phyloP scores from a whole-genome alignment of 768 basidiomycete species.

The Tricholoma terreum region DNA sequence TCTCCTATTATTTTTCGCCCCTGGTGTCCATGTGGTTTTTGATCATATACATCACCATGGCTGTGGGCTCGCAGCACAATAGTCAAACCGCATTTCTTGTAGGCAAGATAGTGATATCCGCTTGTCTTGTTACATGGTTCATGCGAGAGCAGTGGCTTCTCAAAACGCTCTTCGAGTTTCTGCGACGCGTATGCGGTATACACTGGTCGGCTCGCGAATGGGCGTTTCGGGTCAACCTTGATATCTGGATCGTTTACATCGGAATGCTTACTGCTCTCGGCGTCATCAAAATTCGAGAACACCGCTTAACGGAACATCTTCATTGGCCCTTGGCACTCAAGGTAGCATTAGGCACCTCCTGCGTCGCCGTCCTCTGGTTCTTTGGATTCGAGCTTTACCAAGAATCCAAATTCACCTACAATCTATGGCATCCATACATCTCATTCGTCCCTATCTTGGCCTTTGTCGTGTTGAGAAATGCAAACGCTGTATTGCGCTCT shows the following conservation, averaged over 20 bases:
- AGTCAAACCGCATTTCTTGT: conserved; percentile 64
- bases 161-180: conserved; percentile 57
- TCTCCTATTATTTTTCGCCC: conserved; percentile 89
- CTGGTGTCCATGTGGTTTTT: conserved; percentile 90
- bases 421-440: conserved; percentile 78
- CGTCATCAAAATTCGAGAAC: conserved; percentile 72
- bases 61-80: conserved; percentile 69
- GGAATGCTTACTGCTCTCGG: conserved; percentile 80
- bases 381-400: conserved; percentile 77
- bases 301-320: conserved; percentile 64
- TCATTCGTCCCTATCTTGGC: conserved; percentile 79
- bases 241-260: conserved; percentile 84
- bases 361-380: conserved; percentile 66
- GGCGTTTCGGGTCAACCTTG: conserved; percentile 85
- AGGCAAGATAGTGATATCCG: conserved; percentile 66
- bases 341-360: conserved; percentile 46
- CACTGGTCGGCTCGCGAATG: conserved; percentile 86
- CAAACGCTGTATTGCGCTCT: conserved; percentile 67
- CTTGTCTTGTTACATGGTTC: conserved; percentile 59
- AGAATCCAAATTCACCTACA: conserved; percentile 82
- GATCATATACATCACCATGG: conserved; percentile 80
- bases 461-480: conserved; percentile 75
- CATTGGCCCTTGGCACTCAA: conserved; percentile 60
- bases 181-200: conserved; percentile 67
- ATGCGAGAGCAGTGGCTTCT: conserved; percentile 64